Evolutionary conservation across 2,329 filamentous ascomycete species (phyloP), one percentile per base, ranked within the genome.

Genomic region (Fusarium mangiferae): DNA sequence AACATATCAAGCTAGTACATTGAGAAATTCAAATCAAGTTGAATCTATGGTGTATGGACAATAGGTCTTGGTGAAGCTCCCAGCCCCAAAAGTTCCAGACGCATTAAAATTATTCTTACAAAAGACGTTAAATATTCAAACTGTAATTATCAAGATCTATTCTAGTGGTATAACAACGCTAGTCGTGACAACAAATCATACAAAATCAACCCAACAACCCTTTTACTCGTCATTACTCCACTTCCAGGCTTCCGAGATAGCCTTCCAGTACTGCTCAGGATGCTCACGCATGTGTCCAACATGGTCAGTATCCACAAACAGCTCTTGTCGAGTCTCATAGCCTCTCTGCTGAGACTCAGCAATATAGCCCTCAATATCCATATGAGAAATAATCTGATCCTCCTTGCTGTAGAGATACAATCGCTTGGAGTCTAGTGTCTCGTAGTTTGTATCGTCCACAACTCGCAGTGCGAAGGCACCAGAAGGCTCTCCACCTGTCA

Each of bases 271-370:
- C 78, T 86, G 83, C 38, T 84, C 84, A 2, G 87, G 85, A 62
- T 90, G 86, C 79, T 85, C 81, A 24, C 87, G 83, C 82, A 92
- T 87, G 77, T 92, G 90, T 3, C 88, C 89, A 24, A 91, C 90
- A 79, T 93, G 90, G 3, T 85, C 82, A 56, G 87, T 90, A 8
- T 86, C 87, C 56, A 89, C 84, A 70, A 92, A 92, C 36, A 86
- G 75, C 65, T 89, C 87, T 26, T 84, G 81, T 3, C 84, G 81
- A 4, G 87, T 85, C 28, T 78, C 76, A 72, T 87, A 91, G 0
- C 90, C 90, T 60, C 83, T 82, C 18, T 78, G 75, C 66, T 78
- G 82, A 4, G 88, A 86, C 41, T 84, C 79, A 6, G 85, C 84
- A 1, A 85, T 87, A 74, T 91, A 87, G 20, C 81, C 82, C 72